phyloP scores from a whole-genome alignment of 371 early-diverging fungal genomes.

The Mucor mucedo region DNA sequence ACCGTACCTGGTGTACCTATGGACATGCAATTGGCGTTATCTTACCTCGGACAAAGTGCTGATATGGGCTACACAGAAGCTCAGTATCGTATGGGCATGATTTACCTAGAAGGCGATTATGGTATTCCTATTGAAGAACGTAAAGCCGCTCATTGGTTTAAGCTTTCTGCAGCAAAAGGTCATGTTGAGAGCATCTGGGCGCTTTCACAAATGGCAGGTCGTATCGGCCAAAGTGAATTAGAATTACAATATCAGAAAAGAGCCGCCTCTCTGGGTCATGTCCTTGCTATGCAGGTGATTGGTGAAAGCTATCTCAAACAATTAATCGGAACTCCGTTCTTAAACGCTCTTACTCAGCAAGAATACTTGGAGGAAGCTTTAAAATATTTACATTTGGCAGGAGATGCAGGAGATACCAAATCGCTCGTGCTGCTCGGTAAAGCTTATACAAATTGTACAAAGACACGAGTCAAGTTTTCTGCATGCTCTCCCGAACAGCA shows the following conservation, averaged over 20 bases:
- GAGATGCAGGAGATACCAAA: conserved; percentile 43
- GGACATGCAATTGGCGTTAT: conserved; percentile 27
- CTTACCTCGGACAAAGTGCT: conserved; percentile 35
- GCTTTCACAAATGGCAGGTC: conserved; percentile 41
- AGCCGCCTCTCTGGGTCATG: conserved; percentile 38
- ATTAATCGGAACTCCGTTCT: conserved; percentile 9
- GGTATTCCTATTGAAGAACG: conserved; percentile 29
- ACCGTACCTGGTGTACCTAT: conserved; percentile 13
- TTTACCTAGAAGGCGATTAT: conserved; percentile 25
- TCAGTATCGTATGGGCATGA: conserved; percentile 42
- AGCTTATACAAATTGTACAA: conserved; percentile 33
- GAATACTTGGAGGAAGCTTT: conserved; percentile 35
- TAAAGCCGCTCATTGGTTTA: conserved; percentile 41
- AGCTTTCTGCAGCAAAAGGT: conserved; percentile 30
- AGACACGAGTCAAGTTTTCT: conserved; percentile 28
- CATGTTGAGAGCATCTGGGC: conserved; percentile 41
- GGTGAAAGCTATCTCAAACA: conserved; percentile 24
- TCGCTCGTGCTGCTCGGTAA: conserved; percentile 40
- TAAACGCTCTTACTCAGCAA: conserved; percentile 19
- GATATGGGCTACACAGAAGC: conserved; percentile 46
- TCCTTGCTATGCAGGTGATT: conserved; percentile 23
- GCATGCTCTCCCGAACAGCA: background rate
- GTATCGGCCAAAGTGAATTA: conserved; percentile 36
- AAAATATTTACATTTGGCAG: conserved; percentile 48
- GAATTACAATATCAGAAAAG: conserved; percentile 41